Evolutionary conservation across 2,329 filamentous ascomycete species (phyloP), one percentile per base, ranked within the genome.

Genomic region (Neocucurbitaria cava): DNA sequence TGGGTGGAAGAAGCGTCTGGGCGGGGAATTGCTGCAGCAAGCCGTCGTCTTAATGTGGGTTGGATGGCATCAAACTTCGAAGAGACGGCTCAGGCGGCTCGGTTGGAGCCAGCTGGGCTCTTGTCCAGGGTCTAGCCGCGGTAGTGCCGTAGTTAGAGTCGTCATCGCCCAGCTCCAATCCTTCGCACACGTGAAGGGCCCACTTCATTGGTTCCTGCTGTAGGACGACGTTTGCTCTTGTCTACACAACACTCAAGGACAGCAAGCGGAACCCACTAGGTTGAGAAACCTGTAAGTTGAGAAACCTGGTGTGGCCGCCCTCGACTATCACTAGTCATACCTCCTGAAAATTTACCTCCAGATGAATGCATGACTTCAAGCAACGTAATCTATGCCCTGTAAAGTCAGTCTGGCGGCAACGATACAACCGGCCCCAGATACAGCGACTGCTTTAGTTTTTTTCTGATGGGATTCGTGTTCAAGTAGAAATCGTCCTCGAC

Each of bases 21-120:
- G 61, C 49, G 58, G 58, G 61, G 59, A 52, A 46, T 51, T 26
- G 49, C 30, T 58, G 38, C 53, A 56, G 59, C 44, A 50, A 50
- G 53, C 54, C 59, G 54, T 54, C 46, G 47, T 46, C 52, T 51
- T 57, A 47, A 42, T 52, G 54, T 52, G 54, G 54, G 56, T 54
- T 57, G 51, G 49, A 52, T 54, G 49, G 49, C 51, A 49, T 53
- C 56, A 57, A 54, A 50, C 58, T 52, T 36, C 38, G 45, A 61
- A 55, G 50, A 52, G 40, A 54, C 61, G 58, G 61, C 53, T 62
- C 58, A 47, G 46, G 30, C 60, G 60, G 61, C 56, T 55, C 58
- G 59, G 54, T 55, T 58, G 56, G 15, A 33, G 39, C 44, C 33
- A 51, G 43, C 40, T 28, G 30, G 44, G 46, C n/a, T 40, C 30